These are phyloP conservation scores for Lupinus albus DNA, from an alignment of 306 rosid genomes.

Conservation along the genomic window DNA sequence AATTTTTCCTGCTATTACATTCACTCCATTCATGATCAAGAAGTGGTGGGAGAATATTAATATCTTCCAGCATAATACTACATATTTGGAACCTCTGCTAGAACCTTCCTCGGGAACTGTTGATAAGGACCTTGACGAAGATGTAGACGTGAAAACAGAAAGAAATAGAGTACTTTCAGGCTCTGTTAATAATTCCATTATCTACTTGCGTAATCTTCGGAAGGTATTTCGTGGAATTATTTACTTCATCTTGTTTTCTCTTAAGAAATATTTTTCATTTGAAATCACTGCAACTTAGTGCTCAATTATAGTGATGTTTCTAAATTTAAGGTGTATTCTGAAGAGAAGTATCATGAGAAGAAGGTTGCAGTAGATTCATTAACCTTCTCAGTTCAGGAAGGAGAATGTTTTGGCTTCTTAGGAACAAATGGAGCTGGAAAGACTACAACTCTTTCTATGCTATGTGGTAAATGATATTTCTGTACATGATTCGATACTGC, in stretches of 20 bases:
- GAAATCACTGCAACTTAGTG: not conserved
- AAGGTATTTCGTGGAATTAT: slow-evolving; percentile 62
- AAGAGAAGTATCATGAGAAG: slow-evolving; percentile 55
- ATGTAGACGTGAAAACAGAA: slow-evolving; percentile 83
- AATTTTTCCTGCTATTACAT: slow-evolving; percentile 63
- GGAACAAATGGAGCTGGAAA: slow-evolving; percentile 99
- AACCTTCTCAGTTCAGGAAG: slow-evolving; percentile 91
- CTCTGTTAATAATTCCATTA: slow-evolving; percentile 73
- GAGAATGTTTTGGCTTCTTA: slow-evolving; percentile 95
- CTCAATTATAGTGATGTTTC: slow-evolving; percentile 29
- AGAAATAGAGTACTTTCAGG: slow-evolving; percentile 91
- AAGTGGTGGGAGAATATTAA: slow-evolving; percentile 57
- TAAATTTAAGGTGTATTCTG: slow-evolving; percentile 72
- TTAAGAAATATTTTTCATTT: slow-evolving; percentile 22
- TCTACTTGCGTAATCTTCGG: slow-evolving; percentile 79
- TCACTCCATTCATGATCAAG: slow-evolving; percentile 53
- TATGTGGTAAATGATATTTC: slow-evolving; percentile 64
- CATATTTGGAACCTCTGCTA: slow-evolving; percentile 71
- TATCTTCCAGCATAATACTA: slow-evolving; percentile 41
- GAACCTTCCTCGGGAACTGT: slow-evolving; percentile 52
- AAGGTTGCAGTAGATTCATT: slow-evolving; percentile 89
- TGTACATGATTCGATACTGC: slow-evolving; percentile 21
- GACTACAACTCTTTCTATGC: slow-evolving; percentile 91
- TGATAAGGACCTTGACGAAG: slow-evolving; percentile 63
- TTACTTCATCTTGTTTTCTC: slow-evolving; percentile 30